Conservation (phyloP, 2,329 filamentous ascomycete genomes). For the Fusarium nisikadoi region DNA sequence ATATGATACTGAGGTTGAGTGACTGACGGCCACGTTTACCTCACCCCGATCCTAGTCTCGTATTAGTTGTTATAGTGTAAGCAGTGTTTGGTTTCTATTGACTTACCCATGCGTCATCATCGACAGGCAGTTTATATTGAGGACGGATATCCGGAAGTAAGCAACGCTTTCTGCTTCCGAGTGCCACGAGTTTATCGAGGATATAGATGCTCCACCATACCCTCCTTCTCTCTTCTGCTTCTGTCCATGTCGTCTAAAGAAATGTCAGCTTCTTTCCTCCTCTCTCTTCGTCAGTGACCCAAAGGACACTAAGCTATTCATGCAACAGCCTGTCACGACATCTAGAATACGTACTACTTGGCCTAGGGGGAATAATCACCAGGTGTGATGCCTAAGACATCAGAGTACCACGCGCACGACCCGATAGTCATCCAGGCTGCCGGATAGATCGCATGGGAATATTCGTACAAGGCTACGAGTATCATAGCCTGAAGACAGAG, state of each 20-base stretch:
- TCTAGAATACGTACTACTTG: not conserved
- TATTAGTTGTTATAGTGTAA: accelerated
- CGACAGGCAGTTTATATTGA: not conserved
- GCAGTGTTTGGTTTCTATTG: accelerated
- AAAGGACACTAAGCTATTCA: accelerated
- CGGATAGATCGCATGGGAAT: not conserved
- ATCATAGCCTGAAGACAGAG: not conserved
- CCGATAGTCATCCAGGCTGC: not conserved
- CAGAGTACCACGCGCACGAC: not conserved
- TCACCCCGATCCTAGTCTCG: accelerated
- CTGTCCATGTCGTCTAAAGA: not conserved
- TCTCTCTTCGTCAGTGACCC: accelerated
- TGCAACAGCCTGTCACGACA: too few relatives aligned
- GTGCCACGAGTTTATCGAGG: not conserved
- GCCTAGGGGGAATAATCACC: not conserved
- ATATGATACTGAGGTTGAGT: not conserved
- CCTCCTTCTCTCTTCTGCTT: not conserved
- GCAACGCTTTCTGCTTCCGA: not conserved
- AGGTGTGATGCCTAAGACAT: not conserved
- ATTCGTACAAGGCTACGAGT: not conserved
- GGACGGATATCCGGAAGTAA: accelerated
- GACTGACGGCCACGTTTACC: not conserved
- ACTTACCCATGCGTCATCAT: not conserved
- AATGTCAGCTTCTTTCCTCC: accelerated
- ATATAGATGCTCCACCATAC: not conserved